A percentile compares a stretch with the other conserved stretches of the same genome.
Evolutionary conservation across 2,329 filamentous ascomycete species (phyloP).

Genomic region (Monosporascus sp.): DNA sequence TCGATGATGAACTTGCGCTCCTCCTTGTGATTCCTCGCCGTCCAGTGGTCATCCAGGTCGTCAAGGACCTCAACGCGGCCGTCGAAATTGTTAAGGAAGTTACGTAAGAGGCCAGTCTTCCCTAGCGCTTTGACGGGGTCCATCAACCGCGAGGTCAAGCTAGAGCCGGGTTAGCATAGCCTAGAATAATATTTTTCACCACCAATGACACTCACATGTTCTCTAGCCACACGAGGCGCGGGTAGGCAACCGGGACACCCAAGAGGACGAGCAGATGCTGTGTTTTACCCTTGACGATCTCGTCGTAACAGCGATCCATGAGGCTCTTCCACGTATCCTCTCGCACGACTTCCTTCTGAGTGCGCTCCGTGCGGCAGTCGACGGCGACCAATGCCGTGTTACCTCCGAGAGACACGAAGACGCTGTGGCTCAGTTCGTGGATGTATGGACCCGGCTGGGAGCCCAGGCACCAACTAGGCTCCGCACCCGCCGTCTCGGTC

Average conservation of each 20-base stretch:
- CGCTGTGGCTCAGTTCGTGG: slow-evolving; percentile 72
- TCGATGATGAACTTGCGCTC: slow-evolving; percentile 84
- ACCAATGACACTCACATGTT: slow-evolving; percentile 50
- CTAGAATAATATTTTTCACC: neutral
- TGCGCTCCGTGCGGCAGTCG: slow-evolving; percentile 88
- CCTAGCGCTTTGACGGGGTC: slow-evolving; percentile 86
- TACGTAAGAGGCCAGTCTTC: slow-evolving; percentile 72
- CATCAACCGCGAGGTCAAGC: slow-evolving; percentile 77
- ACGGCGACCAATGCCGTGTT: slow-evolving; percentile 78
- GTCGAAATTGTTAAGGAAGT: slow-evolving; percentile 82
- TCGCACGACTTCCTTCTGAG: slow-evolving; percentile 72
- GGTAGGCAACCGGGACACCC: slow-evolving; percentile 79
- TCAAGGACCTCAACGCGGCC: slow-evolving; percentile 88
- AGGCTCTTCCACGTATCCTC: slow-evolving; percentile 80
- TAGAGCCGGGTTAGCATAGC: slow-evolving; percentile 34
- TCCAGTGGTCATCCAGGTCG: slow-evolving; percentile 96
- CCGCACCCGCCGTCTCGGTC: slow-evolving; percentile 73
- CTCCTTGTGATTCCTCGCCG: slow-evolving; percentile 86
- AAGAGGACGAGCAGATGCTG: slow-evolving; percentile 87
- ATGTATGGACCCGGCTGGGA: slow-evolving; percentile 82
- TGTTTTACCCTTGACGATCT: slow-evolving; percentile 77
- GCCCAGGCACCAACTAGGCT: slow-evolving; percentile 90
- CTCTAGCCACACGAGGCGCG: slow-evolving; percentile 67
- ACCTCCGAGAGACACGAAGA: slow-evolving; percentile 79
- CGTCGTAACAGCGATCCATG: slow-evolving; percentile 77